Base-by-base conservation (phyloP, 495 filamentous ascomycete species). In the Penicillium coffeae region DNA sequence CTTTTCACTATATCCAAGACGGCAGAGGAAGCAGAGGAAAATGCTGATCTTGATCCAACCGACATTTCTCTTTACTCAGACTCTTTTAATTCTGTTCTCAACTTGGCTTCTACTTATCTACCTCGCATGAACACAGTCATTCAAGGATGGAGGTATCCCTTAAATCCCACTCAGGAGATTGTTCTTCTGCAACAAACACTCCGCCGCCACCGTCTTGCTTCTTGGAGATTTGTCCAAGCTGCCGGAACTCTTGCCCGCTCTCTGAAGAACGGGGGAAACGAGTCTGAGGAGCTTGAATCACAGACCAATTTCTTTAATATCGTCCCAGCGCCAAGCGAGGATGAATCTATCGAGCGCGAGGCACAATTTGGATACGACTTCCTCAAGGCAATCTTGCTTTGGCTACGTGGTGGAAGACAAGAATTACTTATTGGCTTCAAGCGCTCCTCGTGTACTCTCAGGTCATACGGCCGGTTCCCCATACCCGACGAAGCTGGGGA, bases 201-300 rank as follows among this genome's bases (percentile, higher is more conserved):
- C 15, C 81, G 83, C 14, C 66, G 64, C 8, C 72, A 82, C 42
- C 79, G 85, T 19, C 73, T 81, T 33, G 68, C 76, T 14, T 65
- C 76, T n/a, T 78, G 81, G 56, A 68, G 81, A 36, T 88, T 88
- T 60, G 74, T 87, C 4, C 84, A 86, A 64, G 84, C 83, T n/a
- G 71, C 81, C 19, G 85, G 85, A 20, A 78, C 79, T 8, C 58
- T 88, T 15, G 67, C 80, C 13, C 64, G 72, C 19, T 70, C 76
- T 6, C 63, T 88, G 13, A 40, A 19, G 80, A 79, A 41, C 21
- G 19, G 77, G 25, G 32, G 49, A 38, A 40, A 46, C 13, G 57
- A 48, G 14, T 61, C 54, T 56, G 57, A 54, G 14, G 54, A 55
- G 0, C 47, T 69, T 27, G 60, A 64, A 4, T 45, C 63, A n/a